A percentile compares a stretch with the other conserved stretches of the same genome.
Evolutionary conservation across 1,284 basidiomycete species (phyloP).

Genomic region (Ustilago crameri): DNA sequence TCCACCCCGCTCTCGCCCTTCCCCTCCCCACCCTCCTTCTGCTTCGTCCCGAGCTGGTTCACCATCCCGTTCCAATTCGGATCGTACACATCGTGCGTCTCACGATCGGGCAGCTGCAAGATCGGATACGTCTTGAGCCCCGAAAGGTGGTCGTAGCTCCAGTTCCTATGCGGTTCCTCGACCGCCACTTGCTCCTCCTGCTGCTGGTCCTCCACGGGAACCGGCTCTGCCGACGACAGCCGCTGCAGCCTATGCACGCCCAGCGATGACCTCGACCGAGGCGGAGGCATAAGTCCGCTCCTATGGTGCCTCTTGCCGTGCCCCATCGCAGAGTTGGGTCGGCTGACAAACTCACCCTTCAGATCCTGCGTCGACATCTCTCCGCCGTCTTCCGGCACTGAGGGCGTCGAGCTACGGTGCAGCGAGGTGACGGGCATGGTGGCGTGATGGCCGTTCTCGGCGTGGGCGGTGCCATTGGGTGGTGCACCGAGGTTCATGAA

Average conservation of each 20-base stretch:
- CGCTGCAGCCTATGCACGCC: slow-evolving; percentile 30
- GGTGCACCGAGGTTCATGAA: slow-evolving; percentile 29
- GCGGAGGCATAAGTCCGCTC: slow-evolving; percentile 39
- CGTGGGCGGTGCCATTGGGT: slow-evolving; percentile 20
- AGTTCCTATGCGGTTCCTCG: slow-evolving; percentile 23
- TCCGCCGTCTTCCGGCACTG: slow-evolving; percentile 61
- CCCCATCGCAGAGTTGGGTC: slow-evolving; percentile 40
- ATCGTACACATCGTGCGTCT: slow-evolving; percentile 62
- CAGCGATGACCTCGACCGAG: slow-evolving; percentile 37
- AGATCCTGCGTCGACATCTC: slow-evolving; percentile 56
- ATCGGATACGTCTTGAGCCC: slow-evolving; percentile 59
- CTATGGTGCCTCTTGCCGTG: slow-evolving; percentile 22
- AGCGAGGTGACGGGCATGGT: slow-evolving; percentile 48
- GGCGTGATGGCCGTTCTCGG: slow-evolving; percentile 40
- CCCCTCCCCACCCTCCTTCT: neutral
- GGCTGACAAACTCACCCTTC: slow-evolving; percentile 38
- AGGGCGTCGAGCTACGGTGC: slow-evolving; percentile 52
- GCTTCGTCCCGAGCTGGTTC: slow-evolving; percentile 21
- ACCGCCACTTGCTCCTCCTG: neutral
- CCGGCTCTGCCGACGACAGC: slow-evolving; percentile 1
- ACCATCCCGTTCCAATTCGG: slow-evolving; percentile 15
- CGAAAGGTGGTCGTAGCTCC: slow-evolving; percentile 54
- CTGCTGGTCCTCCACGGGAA: neutral
- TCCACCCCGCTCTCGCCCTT: neutral
- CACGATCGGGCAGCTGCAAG: slow-evolving; percentile 51